These are phyloP conservation scores for Avena insularis DNA, from an alignment of 176 grass and related monocot species.

Conservation along the genomic window DNA sequence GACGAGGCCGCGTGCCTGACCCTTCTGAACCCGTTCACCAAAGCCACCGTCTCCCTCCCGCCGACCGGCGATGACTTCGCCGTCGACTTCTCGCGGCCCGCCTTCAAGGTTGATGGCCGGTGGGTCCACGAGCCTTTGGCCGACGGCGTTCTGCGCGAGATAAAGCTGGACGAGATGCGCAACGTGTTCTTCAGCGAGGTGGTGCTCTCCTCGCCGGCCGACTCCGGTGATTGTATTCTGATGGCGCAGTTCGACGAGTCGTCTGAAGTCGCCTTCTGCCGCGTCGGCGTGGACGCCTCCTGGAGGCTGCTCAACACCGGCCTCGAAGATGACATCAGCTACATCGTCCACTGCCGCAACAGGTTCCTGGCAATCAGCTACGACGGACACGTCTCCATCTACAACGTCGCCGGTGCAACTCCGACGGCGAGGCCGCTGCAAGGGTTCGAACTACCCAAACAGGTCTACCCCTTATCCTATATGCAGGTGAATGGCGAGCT, in stretches of 20 bases:
- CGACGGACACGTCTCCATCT: background rate
- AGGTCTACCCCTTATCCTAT: constrained; percentile 18
- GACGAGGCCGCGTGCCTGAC: constrained; percentile 26
- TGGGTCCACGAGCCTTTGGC: background rate
- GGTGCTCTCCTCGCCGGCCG: constrained; percentile 24
- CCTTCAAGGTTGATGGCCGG: background rate
- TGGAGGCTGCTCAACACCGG: background rate
- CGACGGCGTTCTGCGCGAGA: background rate
- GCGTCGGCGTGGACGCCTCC: background rate
- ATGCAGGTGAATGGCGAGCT: constrained; percentile 26
- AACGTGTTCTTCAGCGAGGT: constrained; percentile 19
- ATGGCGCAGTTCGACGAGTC: constrained; percentile 21
- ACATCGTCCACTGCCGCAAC: constrained; percentile 14
- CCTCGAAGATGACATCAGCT: background rate
- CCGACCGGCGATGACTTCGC: constrained; percentile 13
- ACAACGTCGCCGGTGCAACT: background rate
- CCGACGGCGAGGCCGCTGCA: background rate
- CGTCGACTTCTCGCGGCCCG: background rate
- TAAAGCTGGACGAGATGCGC: constrained; percentile 12
- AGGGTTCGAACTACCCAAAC: background rate
- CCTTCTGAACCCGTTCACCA: constrained; percentile 44
- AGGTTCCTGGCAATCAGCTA: background rate
- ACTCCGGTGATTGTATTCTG: background rate
- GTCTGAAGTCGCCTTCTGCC: constrained; percentile 31
- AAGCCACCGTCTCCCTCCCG: constrained; percentile 8